A percentile compares a stretch with the other conserved stretches of the same genome.
phyloP scores from a whole-genome alignment of 1,139 yeast species.

The Chernovozyma sophiae-reginae region DNA sequence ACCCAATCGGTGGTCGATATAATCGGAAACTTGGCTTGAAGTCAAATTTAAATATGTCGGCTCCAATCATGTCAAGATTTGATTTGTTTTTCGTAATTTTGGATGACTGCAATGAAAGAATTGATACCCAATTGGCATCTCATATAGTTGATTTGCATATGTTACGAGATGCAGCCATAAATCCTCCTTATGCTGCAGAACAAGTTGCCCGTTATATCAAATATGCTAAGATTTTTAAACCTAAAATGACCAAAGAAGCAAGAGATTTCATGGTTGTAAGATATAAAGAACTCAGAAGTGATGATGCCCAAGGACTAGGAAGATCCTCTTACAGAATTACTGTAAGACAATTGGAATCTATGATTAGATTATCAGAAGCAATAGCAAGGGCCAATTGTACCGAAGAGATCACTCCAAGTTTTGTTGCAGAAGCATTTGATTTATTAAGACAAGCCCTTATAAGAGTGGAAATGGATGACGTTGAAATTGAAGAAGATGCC shows the following conservation, averaged over 20 bases:
- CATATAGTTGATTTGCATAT: conserved; percentile 94
- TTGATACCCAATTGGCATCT: conserved; percentile 84
- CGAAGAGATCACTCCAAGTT: conserved; percentile 77
- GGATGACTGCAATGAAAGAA: conserved; percentile 90
- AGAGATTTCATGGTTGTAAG: conserved; percentile 71
- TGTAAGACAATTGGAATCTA: conserved; percentile 91
- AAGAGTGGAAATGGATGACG: conserved; percentile 91
- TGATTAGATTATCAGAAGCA: conserved; percentile 92
- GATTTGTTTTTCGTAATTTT: conserved; percentile 91
- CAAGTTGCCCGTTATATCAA: conserved; percentile 85
- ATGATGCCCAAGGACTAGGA: conserved; percentile 91
- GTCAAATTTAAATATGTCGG: conserved; percentile 93
- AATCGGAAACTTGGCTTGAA: conserved; percentile 81
- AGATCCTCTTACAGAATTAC: conserved; percentile 89
- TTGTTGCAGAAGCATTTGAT: conserved; percentile 93
- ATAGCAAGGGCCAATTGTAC: conserved; percentile 97
- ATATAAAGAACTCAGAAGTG: conserved; percentile 83
- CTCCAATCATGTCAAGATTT: conserved; percentile 98
- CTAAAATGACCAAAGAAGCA: conserved; percentile 80
- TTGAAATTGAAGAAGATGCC: conserved; percentile 70
- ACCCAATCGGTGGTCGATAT: conserved; percentile 94
- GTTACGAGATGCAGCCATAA: conserved; percentile 84
- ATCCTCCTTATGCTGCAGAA: conserved; percentile 87
- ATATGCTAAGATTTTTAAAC: conserved; percentile 92
- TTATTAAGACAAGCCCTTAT: conserved; percentile 86